Base-by-base conservation (phyloP, 2,329 filamentous ascomycete species). In the Fusarium heterosporum region DNA sequence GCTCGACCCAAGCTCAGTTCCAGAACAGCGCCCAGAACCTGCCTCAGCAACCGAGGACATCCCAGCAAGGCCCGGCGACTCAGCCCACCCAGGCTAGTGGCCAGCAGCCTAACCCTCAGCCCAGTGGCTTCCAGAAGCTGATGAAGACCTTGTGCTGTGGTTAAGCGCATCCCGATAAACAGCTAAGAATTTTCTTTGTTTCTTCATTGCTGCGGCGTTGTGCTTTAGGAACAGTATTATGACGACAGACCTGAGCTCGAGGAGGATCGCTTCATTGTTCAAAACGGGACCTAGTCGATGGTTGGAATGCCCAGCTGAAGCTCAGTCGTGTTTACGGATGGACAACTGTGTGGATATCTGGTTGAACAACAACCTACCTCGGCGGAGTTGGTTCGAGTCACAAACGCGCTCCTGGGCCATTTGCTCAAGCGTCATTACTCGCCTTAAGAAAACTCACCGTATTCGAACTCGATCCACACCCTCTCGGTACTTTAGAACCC, bases 1-100 rank as follows among this genome's bases (percentile, higher is more conserved):
- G 91, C 74, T 97, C 93, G 76, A 97, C 93, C 68, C 93, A 96
- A 80, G 95, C 95, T 71, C 95, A 97, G 78, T 97, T 97, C 85
- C 93, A 97, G 83, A 95, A 93, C 85, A 97, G 93, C 82, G 92
- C 91, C 76, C 92, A 93, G 78, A 96, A 97, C 79, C 86, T 97
- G 69, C 87, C 91, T 48, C 88, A 87, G 73, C 88, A 87, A 73
- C 88, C 86, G 74, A 84, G 85, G 68, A 85, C 87, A 75, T 86
- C 85, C 63, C 83, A 85, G 64, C 87, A 89, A 75, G 83, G 85
- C 59, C 86, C 84, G 61, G 83, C 88, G 82, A 85, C 83, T 45
- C 76, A 77, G 51, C 82, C 84, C 76, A 81, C 85, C 68, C 81
- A 81, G 75, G 81, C 80, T 77, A 87, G 80, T 75, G 84, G 84